A percentile compares a stretch with the other conserved stretches of the same genome.
Conservation (phyloP, 2,329 filamentous ascomycete genomes). For the Sporothrix brunneoviolacea region DNA sequence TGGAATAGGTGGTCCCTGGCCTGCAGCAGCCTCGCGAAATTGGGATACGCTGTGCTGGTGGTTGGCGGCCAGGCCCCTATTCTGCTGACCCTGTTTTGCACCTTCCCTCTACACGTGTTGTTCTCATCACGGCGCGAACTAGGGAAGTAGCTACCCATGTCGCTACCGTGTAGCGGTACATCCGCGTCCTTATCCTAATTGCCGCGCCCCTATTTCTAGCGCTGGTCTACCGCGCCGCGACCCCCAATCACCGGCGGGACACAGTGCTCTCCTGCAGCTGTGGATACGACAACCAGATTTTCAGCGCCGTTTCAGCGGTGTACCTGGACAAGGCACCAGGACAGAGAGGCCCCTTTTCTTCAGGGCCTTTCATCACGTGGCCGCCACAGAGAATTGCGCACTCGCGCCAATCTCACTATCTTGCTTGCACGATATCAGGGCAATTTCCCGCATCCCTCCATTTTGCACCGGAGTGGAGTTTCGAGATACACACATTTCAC, state of each 20-base stretch:
- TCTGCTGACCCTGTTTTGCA: neutral
- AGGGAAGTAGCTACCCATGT: too few species aligned
- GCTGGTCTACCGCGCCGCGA: neutral
- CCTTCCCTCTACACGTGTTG: too few species aligned
- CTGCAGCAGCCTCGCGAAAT: constrained; percentile 23
- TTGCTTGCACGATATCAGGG: too few species aligned
- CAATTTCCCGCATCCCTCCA: too few species aligned
- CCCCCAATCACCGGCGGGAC: constrained; percentile 1
- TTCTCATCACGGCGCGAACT: too few species aligned
- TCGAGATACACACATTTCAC: too few species aligned
- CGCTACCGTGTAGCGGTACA: neutral
- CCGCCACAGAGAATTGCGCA: too few species aligned
- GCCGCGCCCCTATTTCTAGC: constrained; percentile 8
- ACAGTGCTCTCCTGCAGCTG: neutral
- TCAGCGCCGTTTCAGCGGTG: neutral
- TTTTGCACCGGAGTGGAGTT: too few species aligned
- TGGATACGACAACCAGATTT: neutral
- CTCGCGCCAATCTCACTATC: too few species aligned
- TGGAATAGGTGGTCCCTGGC: constrained; percentile 15
- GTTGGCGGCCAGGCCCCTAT: constrained; percentile 6
- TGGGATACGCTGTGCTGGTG: constrained; percentile 12
- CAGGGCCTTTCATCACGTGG: neutral
- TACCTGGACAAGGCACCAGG: neutral
- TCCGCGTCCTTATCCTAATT: neutral
- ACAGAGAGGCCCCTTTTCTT: too few species aligned